A percentile compares a stretch with the other conserved stretches of the same genome.
phyloP scores from a whole-genome alignment of 1,284 basidiomycete species.

The Thecaphora thlaspeos region DNA sequence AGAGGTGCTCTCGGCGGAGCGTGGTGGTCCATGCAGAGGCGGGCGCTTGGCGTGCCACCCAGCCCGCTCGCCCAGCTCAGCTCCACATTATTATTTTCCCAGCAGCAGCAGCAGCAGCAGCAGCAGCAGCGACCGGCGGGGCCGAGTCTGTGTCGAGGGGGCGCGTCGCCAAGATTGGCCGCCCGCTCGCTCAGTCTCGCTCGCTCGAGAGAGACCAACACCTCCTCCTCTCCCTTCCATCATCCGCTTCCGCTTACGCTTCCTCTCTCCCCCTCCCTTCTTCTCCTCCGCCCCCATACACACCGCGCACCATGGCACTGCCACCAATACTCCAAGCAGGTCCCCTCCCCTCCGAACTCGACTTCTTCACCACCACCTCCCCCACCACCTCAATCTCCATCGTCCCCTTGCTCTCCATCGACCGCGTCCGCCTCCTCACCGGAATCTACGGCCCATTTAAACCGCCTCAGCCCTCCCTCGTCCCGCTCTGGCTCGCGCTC shows the following conservation, averaged over 20 bases:
- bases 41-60: no score
- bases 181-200: no score
- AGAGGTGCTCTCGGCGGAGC: no score
- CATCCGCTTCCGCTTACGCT: not conserved
- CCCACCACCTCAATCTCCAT: constrained; percentile 38
- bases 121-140: no score
- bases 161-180: no score
- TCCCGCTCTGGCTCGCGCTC: constrained; percentile 92
- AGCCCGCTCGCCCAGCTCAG: no score
- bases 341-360: constrained; percentile 17
- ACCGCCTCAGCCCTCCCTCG: constrained; percentile 75
- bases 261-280: not conserved
- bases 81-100: no score
- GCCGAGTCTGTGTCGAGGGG: no score
- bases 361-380: constrained; percentile 26
- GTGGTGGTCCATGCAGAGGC: no score
- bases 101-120: no score
- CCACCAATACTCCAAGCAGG: constrained; percentile 5
- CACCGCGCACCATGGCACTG: constrained; percentile 7
- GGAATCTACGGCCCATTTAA: constrained; percentile 78
- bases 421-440: constrained; percentile 49
- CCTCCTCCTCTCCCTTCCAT: not conserved
- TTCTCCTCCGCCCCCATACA: not conserved
- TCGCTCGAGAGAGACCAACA: no score
- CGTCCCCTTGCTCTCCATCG: constrained; percentile 47